Conservation (phyloP, 2,329 filamentous ascomycete species). For the Ophiostoma sp. region DNA sequence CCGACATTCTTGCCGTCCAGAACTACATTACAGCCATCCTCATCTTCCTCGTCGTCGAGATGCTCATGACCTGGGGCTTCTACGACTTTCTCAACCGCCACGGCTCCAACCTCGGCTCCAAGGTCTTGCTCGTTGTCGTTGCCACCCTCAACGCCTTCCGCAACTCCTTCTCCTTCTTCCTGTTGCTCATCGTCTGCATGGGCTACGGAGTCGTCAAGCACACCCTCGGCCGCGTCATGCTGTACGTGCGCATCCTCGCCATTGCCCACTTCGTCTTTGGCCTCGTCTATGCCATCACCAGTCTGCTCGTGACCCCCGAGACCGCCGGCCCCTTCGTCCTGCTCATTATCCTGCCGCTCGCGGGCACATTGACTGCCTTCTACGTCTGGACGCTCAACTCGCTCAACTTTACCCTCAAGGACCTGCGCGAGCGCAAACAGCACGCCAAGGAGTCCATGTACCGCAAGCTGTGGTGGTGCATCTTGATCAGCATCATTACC, state of each 20-base stretch:
- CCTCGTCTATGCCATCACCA: constrained; percentile 85
- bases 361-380: constrained; percentile 87
- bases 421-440: constrained; percentile 90
- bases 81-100: constrained; percentile 94
- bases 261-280: constrained; percentile 93
- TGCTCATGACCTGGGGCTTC: constrained; percentile 98
- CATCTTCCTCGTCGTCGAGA: constrained; percentile 88
- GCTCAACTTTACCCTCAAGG: constrained; percentile 89
- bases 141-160: constrained; percentile 86
- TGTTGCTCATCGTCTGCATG: constrained; percentile 98
- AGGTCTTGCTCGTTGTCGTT: constrained; percentile 84
- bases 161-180: constrained; percentile 97
- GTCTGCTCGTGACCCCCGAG: constrained; percentile 82
- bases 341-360: constrained; percentile 86
- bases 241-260: constrained; percentile 84
- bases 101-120: constrained; percentile 75
- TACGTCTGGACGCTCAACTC: constrained; percentile 99
- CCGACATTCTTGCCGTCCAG: constrained; percentile 93
- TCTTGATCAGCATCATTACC: constrained; percentile 82
- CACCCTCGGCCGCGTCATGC: constrained; percentile 86
- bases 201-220: constrained; percentile 97
- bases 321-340: constrained; percentile 81
- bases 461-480: constrained; percentile 97
- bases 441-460: constrained; percentile 93
- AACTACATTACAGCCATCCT: constrained; percentile 99